Evolutionary conservation across 2,329 filamentous ascomycete genomes (phyloP).

Genomic region (Penicillium sclerotiorum): DNA sequence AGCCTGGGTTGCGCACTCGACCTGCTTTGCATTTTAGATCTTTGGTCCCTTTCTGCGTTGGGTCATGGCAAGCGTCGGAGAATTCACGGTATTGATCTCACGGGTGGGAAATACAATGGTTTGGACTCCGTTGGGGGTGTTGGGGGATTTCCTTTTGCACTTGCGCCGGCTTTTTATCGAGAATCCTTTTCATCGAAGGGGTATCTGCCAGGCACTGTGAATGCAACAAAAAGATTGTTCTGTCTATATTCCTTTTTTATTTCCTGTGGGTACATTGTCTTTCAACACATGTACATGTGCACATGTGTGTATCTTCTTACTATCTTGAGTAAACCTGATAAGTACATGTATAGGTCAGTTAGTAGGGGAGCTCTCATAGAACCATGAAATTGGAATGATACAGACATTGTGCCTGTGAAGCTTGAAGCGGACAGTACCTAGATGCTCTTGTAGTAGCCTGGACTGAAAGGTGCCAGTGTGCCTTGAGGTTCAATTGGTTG

Average conservation of each 20-base stretch:
- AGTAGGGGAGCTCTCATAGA: no score
- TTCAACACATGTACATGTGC: no score
- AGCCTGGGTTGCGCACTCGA: slow-evolving; percentile 27
- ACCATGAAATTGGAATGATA: no score
- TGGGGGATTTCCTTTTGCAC: slow-evolving; percentile 42
- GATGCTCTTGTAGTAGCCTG: no score
- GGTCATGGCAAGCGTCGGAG: slow-evolving; percentile 42
- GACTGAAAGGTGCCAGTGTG: no score
- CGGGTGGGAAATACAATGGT: slow-evolving; percentile 42
- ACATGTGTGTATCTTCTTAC: no score
- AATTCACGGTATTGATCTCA: slow-evolving; percentile 43
- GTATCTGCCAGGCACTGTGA: slow-evolving; percentile 33
- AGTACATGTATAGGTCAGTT: no score
- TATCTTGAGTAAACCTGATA: no score
- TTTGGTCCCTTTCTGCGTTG: slow-evolving; percentile 38
- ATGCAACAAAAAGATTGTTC: slow-evolving; percentile 36
- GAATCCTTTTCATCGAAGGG: slow-evolving; percentile 27
- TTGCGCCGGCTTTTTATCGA: slow-evolving; percentile 29
- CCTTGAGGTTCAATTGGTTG: no score
- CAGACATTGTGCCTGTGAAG: no score
- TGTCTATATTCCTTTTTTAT: slow-evolving; percentile 32
- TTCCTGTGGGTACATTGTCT: no score
- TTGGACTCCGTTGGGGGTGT: slow-evolving; percentile 44
- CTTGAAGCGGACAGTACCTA: no score
- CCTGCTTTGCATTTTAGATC: slow-evolving; percentile 36